A percentile compares a stretch with the other conserved stretches of the same genome.
Evolutionary conservation across 75 land plant genomes (phyloP).

Genomic region (Pseudotsuga menziesii): DNA sequence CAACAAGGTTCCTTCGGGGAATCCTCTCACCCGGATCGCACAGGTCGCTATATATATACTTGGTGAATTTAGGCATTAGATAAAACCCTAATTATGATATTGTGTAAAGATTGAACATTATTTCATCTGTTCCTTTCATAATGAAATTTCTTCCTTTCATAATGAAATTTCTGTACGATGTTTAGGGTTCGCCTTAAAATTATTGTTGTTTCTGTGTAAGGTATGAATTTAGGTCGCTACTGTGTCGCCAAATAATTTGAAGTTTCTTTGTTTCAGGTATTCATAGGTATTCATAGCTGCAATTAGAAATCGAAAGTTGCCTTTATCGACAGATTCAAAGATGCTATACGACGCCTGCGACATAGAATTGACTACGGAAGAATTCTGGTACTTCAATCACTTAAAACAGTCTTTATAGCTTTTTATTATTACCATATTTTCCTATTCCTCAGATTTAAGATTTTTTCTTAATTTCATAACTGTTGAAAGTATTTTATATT

Average conservation of each 20-base stretch:
- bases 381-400: neutral
- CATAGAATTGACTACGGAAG: neutral
- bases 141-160: too few relatives aligned
- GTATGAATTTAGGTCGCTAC: neutral
- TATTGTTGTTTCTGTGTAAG: neutral
- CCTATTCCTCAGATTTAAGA: too few relatives aligned
- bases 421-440: neutral
- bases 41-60: conserved; percentile 32
- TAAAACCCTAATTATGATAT: too few relatives aligned
- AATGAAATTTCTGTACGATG: too few relatives aligned
- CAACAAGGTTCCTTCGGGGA: conserved; percentile 75
- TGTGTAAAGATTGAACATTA: too few relatives aligned
- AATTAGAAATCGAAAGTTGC: neutral
- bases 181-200: too few relatives aligned
- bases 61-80: too few relatives aligned
- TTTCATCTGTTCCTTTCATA: too few relatives aligned
- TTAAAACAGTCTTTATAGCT: neutral
- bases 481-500: too few relatives aligned
- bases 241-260: too few relatives aligned
- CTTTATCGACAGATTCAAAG: neutral
- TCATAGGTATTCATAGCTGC: conserved; percentile 4
- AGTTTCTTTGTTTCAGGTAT: neutral
- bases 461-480: too few relatives aligned
- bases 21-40: conserved; percentile 77
- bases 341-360: neutral